Base-by-base conservation (phyloP, 164 flowering plant species). In the Saururus chinensis region DNA sequence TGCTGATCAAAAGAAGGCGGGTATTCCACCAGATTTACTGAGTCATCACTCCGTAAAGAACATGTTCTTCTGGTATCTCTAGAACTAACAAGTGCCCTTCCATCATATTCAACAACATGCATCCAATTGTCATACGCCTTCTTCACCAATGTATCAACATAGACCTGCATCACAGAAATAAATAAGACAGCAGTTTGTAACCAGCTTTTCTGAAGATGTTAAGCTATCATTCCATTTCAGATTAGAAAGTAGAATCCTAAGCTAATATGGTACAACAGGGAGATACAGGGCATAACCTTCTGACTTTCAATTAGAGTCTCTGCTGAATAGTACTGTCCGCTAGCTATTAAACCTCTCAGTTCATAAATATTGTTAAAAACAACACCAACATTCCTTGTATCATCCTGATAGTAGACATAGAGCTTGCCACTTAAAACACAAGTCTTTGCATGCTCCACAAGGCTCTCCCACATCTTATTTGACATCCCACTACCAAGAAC, bases 401-500 rank as follows among this genome's bases (percentile, higher is more conserved):
- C 92, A 71, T 88, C 96, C 57, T 85, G 71, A 72, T 67, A 67
- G 61, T 67, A 67, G 17, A 67, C 66, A 79, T 85, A 93, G 62
- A 75, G 86, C 68, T 83, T 93, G 70, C 86, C 97, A 64, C 92
- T 75, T 42, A 90, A 68, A 19, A 75, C 84, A 76, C 99, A 93
- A n/a, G 97, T 93, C 77, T 88, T 93, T 40, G 99, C 85, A 75
- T 93, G 99, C 72, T 93, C 96, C 21, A 85, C 72, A 55, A 90
- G 89, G 45, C 77, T 83, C 48, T 93, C 99, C 99, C 99, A 93
- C 99, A 93, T 93, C 76, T 88, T 93, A 73, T 90, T 93, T 35
- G 99, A 93, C 99, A 93, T 93, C 70, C 97, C 99, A 73, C 95
- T 87, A 62, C 99, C 97, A 57, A 93, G 96, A 64, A 93, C 84